These are phyloP conservation scores for Komagataella pseudopastoris DNA, from an alignment of 805 yeast species.

Conservation along the genomic window DNA sequence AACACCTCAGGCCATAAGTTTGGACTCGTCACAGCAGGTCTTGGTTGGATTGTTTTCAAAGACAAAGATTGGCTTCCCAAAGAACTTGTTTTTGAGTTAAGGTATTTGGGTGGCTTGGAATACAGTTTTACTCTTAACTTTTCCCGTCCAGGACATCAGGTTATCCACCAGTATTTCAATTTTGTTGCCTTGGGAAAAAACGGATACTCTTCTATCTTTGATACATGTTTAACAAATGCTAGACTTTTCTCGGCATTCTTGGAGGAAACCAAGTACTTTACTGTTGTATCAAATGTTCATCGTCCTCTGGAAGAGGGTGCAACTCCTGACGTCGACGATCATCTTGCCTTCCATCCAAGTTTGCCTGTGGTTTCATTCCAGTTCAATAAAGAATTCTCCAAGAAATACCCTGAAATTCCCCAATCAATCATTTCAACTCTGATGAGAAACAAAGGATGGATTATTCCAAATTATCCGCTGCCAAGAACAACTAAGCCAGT, in stretches of 20 bases:
- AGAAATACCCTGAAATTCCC: constrained; percentile 66
- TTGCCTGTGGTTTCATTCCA: constrained; percentile 85
- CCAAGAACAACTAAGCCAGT: constrained; percentile 35
- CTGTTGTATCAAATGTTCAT: constrained; percentile 69
- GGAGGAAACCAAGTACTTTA: constrained; percentile 54
- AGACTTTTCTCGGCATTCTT: constrained; percentile 49
- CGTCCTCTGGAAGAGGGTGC: constrained; percentile 27
- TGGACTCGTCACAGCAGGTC: constrained; percentile 82
- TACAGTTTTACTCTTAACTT: constrained; percentile 80
- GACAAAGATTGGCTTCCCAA: constrained; percentile 51
- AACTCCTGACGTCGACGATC: constrained; percentile 11
- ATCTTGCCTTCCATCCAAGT: constrained; percentile 50
- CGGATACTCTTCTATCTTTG: constrained; percentile 59
- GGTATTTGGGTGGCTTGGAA: constrained; percentile 80
- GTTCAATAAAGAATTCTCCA: constrained; percentile 42
- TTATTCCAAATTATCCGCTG: constrained; percentile 79
- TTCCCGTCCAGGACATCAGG: constrained; percentile 88
- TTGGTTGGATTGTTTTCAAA: constrained; percentile 88
- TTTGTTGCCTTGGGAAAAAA: constrained; percentile 55
- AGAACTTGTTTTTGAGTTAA: constrained; percentile 61
- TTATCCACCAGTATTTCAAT: constrained; percentile 77
- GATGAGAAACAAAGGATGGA: constrained; percentile 72
- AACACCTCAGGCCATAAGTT: constrained; percentile 90
- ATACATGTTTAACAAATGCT: constrained; percentile 56
- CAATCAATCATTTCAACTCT: constrained; percentile 63